phyloP scores from a whole-genome alignment of 163 green algal species.

The Prototheca wickerhamii region DNA sequence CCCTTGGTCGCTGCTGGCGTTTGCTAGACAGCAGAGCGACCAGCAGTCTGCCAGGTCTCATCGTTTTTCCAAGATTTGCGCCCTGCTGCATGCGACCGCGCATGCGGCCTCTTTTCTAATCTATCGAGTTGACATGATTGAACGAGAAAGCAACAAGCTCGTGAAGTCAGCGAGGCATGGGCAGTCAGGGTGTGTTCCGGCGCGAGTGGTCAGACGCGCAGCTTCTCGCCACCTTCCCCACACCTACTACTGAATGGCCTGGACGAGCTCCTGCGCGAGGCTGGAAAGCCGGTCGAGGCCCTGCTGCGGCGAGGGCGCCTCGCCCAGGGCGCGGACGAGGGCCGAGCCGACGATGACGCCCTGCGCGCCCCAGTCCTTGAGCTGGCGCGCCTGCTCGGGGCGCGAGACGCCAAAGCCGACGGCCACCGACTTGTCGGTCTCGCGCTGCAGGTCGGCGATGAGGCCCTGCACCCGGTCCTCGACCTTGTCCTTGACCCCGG shows the following conservation, averaged over 20 bases:
- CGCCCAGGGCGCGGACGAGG: conserved; percentile 78
- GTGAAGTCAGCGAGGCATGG: neutral
- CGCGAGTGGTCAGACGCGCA: neutral
- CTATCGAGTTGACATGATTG: too few relatives aligned
- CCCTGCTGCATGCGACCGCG: too few relatives aligned
- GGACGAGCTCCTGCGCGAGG: neutral
- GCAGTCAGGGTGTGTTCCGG: too few relatives aligned
- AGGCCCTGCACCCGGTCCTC: conserved; percentile 69
- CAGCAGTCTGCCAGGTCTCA: too few relatives aligned
- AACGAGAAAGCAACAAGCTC: too few relatives aligned
- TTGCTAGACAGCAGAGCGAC: too few relatives aligned
- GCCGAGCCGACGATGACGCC: conserved; percentile 93
- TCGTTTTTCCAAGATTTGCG: too few relatives aligned
- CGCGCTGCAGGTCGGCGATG: conserved; percentile 55
- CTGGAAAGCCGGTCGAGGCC: conserved; percentile 17
- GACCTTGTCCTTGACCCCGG: conserved; percentile 63
- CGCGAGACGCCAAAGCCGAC: conserved; percentile 96
- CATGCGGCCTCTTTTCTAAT: too few relatives aligned
- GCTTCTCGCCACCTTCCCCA: neutral
- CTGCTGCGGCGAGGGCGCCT: conserved; percentile 27
- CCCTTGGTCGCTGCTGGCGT: too few relatives aligned
- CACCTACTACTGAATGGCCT: neutral
- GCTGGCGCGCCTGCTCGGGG: conserved; percentile 65
- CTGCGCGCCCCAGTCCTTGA: conserved; percentile 76
- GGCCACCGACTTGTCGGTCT: conserved; percentile 86